Conservation (phyloP, 129 eudicot species). For the Artemisia annua region DNA sequence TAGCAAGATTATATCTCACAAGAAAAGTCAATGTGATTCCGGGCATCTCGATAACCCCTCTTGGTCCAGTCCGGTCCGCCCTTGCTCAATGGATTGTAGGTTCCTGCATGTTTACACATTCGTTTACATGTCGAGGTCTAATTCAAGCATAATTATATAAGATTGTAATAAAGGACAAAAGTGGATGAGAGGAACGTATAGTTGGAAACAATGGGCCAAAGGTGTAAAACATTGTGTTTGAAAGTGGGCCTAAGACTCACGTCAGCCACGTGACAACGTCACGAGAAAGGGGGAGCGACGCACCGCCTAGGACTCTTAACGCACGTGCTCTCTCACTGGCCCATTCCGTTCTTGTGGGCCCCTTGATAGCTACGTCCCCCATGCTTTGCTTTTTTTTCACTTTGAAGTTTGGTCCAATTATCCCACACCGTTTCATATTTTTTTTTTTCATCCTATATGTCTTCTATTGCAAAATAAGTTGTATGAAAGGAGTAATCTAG, state of each 20-base stretch:
- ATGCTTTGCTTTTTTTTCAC: conserved; percentile 15
- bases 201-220: conserved; percentile 15
- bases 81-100: too few species aligned
- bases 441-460: neutral
- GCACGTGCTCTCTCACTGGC: conserved; percentile 41
- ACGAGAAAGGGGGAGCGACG: conserved; percentile 35
- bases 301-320: conserved; percentile 34
- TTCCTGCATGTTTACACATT: too few species aligned
- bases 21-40: too few species aligned
- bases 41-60: too few species aligned
- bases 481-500: too few species aligned
- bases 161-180: conserved; percentile 9
- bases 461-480: too few species aligned
- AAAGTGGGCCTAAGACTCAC: conserved; percentile 25
- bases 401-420: conserved; percentile 32
- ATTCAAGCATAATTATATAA: neutral
- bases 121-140: too few species aligned
- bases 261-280: conserved; percentile 42
- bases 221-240: conserved; percentile 18
- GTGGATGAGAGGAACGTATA: conserved; percentile 1
- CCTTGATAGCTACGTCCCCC: conserved; percentile 26
- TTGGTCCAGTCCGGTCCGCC: too few species aligned
- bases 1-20: too few species aligned
- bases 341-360: conserved; percentile 29
- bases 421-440: conserved; percentile 15